Evolutionary conservation across 2,329 filamentous ascomycete species (phyloP).

Genomic region (Fusarium nodosum): DNA sequence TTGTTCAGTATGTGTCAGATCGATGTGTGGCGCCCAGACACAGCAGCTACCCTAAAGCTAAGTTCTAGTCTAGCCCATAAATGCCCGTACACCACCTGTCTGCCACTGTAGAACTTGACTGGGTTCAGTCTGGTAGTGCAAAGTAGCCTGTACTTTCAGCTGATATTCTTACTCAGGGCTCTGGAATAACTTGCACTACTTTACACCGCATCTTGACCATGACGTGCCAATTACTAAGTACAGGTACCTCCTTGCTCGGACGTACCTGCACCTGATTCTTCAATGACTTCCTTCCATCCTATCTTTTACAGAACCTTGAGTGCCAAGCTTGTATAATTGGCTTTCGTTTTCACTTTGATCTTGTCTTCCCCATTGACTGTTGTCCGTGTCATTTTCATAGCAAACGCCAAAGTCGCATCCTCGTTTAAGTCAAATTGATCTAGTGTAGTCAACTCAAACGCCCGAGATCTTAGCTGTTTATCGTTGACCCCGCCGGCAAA

Average conservation of each 20-base stretch:
- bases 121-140: constrained; percentile 14
- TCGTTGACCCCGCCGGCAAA: constrained; percentile 32
- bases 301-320: constrained; percentile 25
- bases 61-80: no score
- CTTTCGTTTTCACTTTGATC: constrained; percentile 7
- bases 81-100: neutral
- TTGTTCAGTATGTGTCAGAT: constrained; percentile 3
- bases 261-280: constrained; percentile 25
- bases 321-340: constrained; percentile 18
- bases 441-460: constrained; percentile 18
- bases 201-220: constrained; percentile 22
- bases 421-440: neutral
- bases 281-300: constrained; percentile 17
- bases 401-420: neutral
- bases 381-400: constrained; percentile 1
- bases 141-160: constrained; percentile 38
- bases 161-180: neutral
- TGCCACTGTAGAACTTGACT: constrained; percentile 3
- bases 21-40: constrained; percentile 20
- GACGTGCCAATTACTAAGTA: constrained; percentile 37
- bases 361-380: constrained; percentile 1
- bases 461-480: constrained; percentile 9
- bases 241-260: constrained; percentile 22
- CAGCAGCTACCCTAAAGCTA: constrained; percentile 29
- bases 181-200: constrained; percentile 16